Evolutionary conservation across 108 stramenopile genomes (phyloP), one percentile per base, ranked within the genome.

Genomic region (Conticribra guillardii): DNA sequence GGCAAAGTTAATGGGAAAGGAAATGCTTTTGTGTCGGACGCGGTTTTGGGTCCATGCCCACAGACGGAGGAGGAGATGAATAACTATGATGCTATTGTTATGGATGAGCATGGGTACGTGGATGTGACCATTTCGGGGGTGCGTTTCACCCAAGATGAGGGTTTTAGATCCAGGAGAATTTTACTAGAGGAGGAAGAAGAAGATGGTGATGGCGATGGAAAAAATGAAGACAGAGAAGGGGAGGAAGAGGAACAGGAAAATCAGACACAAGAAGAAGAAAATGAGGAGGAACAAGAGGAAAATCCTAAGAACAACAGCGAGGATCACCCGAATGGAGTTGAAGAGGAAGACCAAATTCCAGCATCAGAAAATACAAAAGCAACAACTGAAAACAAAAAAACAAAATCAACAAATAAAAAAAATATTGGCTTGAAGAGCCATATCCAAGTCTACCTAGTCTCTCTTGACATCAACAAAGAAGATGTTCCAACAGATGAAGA

Each of bases 21-120:
- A n/a, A n/a, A n/a, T n/a, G n/a, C n/a, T n/a, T n/a, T n/a, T n/a
- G n/a, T n/a, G n/a, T n/a, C n/a, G 37, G 37, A 41, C 11, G 37
- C 37, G 8, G 27, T 67, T 16, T 29, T 67, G 26, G 66, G 66
- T 22, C 58, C 46, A 9, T 73, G 71, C 54, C 71, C 71, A 31
- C 53, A 30, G 21, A 73, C 33, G 9, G 21, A 16, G 27, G 53
- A 64, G 0, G 71, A 73, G 57, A 30, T 64, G 53, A 30, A 57
- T 17, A 29, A 16, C 27, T 73, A 59, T 21, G 71, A 64, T 45
- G 71, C 71, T 0, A 59, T 73, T 21, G 71, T 73, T 2, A 73
- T 73, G 71, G 71, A 73, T 30, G 61, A 63, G 19, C 63, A 63
- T 45, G 71, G 71, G 19, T 73, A 50, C 50, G 71, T 73, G 4